Evolutionary conservation across 352 stramenopile genomes (phyloP), one percentile per base, ranked within the genome.

Genomic region (Aphanomyces invadans): DNA sequence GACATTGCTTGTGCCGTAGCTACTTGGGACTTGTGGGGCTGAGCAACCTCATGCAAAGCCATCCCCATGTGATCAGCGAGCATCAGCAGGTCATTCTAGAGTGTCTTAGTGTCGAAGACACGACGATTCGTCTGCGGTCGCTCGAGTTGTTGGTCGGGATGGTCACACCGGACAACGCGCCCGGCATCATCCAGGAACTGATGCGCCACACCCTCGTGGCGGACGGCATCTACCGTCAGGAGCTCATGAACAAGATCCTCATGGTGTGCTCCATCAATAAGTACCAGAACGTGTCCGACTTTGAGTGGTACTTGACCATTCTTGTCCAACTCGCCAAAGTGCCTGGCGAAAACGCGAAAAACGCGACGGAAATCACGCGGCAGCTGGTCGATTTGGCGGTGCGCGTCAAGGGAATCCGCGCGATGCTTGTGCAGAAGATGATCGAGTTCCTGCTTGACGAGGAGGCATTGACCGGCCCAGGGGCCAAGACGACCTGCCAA

Each of bases 241-340:
- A 98, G 68, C 82, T 99, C 44, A 97, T 99, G 29, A 75, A 81
- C 51, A 93, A 97, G 61, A 98, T 99, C 70, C 71, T 99, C 46
- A 85, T 94, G 65, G 97, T 99, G 74, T 99, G 96, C 75, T 96
- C 86, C 4, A 77, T 90, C 17, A 97, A 99, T 75, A 99, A 99
- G 77, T 99, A 99, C 76, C 85, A 94, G 49, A 97, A 98, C 70
- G 86, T 99, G 42, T 78, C 91, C 65, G 96, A 99, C 74, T 99
- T 99, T 78, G 80, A 90, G 60, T 99, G 97, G 97, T 99, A 99
- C 76, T 87, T 99, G 54, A 87, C 96, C 71, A 86, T 99, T n/a
- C 77, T 99, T 9, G 86, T 98, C 21, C 81, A 97, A 59, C 82
- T 99, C 29, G 90, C 92, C 21, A 87, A 96, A 26, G 85, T 98